Evolutionary conservation across 2,329 filamentous ascomycete species (phyloP).

Genomic region (Diaporthe sp.): DNA sequence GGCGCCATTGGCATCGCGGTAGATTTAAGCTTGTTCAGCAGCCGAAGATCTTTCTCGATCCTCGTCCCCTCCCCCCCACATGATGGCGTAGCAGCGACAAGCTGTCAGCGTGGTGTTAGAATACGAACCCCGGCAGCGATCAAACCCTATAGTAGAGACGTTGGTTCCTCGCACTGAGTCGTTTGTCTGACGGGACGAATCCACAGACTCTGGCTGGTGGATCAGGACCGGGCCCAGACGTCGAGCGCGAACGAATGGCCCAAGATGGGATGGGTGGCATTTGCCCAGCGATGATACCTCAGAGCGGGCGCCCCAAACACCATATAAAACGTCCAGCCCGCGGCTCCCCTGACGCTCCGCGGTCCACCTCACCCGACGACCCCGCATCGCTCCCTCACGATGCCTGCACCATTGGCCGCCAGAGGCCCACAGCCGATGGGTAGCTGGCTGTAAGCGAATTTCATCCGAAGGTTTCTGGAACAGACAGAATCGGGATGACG

Average conservation of each 20-base stretch:
- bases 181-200: constrained; percentile 11
- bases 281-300: constrained; percentile 4
- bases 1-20: constrained; percentile 2
- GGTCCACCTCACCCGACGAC: constrained; percentile 3
- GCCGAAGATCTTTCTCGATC: constrained; percentile 21
- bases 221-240: background rate
- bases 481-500: constrained; percentile 9
- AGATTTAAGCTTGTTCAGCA: constrained; percentile 26
- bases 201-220: constrained; percentile 1
- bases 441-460: constrained; percentile 13
- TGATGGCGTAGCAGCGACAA: constrained; percentile 13
- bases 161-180: constrained; percentile 21
- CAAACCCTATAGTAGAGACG: constrained; percentile 19
- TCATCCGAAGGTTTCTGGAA: constrained; percentile 17
- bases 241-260: background rate
- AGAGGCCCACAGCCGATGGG: background rate
- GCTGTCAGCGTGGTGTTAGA: constrained; percentile 10
- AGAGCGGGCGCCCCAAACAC: constrained; percentile 21
- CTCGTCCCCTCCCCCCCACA: background rate
- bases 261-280: constrained; percentile 20
- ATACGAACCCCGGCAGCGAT: constrained; percentile 9
- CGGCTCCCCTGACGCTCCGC: constrained; percentile 20
- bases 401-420: constrained; percentile 6
- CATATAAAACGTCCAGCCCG: constrained; percentile 27
- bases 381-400: constrained; percentile 22